Evolutionary conservation across 2,329 filamentous ascomycete species (phyloP).

Genomic region (Corinectria fuckeliana): DNA sequence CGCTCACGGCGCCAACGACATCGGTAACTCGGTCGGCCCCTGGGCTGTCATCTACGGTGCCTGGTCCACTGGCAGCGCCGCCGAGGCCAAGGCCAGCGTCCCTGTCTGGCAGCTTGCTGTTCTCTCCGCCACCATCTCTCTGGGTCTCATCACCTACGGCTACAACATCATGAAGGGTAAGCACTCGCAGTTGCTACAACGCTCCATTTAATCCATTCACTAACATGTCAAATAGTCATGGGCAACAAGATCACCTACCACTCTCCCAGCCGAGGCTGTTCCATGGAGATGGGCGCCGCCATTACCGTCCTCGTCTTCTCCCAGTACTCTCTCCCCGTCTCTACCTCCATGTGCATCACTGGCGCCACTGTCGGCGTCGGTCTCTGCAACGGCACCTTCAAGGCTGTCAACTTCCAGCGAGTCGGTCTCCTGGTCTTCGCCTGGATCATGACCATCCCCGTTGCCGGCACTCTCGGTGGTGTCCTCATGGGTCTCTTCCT

Average conservation of each 20-base stretch:
- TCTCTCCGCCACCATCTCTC: constrained; percentile 65
- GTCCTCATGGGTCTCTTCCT: constrained; percentile 49
- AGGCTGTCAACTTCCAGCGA: constrained; percentile 79
- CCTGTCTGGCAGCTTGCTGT: constrained; percentile 81
- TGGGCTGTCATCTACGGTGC: constrained; percentile 75
- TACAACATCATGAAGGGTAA: constrained; percentile 85
- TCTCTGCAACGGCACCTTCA: constrained; percentile 74
- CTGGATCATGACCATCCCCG: constrained; percentile 59
- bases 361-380: constrained; percentile 80
- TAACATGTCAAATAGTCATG: constrained; percentile 62
- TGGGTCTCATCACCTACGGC: constrained; percentile 76
- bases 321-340: constrained; percentile 77
- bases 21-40: constrained; percentile 72
- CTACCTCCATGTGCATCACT: constrained; percentile 81
- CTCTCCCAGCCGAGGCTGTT: constrained; percentile 62
- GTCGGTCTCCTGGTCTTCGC: constrained; percentile 70
- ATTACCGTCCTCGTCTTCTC: constrained; percentile 80
- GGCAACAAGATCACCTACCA: constrained; percentile 82
- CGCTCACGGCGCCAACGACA: constrained; percentile 79
- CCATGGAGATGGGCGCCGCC: constrained; percentile 82
- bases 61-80: constrained; percentile 68
- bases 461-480: constrained; percentile 50
- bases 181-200: constrained; percentile 23
- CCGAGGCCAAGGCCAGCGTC: constrained; percentile 68
- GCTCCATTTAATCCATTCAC: background rate